These are phyloP conservation scores for Leishmania aethiopica DNA, from an alignment of 208 protist species.

Conservation along the genomic window DNA sequence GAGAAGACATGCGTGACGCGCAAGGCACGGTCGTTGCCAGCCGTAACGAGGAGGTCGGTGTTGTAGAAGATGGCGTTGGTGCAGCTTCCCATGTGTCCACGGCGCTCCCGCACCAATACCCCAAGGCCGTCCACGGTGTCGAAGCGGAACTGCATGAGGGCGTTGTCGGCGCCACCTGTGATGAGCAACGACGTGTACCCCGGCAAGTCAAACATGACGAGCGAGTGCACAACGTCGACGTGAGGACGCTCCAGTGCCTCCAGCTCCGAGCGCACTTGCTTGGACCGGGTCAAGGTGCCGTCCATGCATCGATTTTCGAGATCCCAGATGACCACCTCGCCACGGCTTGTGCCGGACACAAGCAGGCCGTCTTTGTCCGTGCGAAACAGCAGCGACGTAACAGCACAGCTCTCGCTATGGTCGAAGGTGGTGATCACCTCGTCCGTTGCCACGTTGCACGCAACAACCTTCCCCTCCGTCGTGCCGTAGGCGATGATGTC, in stretches of 20 bases:
- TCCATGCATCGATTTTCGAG: constrained; percentile 81
- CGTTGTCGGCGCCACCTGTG: constrained; percentile 89
- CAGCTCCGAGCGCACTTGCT: constrained; percentile 68
- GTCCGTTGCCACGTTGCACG: constrained; percentile 63
- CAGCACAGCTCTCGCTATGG: constrained; percentile 55
- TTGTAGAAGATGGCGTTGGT: constrained; percentile 87
- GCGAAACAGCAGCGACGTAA: constrained; percentile 86
- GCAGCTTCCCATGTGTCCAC: constrained; percentile 85
- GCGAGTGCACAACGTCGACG: constrained; percentile 70
- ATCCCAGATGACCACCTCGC: constrained; percentile 89
- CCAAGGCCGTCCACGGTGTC: constrained; percentile 88
- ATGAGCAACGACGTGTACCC: constrained; percentile 56
- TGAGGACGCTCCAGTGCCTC: constrained; percentile 80
- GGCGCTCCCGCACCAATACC: constrained; percentile 80
- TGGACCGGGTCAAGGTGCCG: constrained; percentile 77
- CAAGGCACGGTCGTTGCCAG: constrained; percentile 74
- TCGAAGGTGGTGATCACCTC: constrained; percentile 79
- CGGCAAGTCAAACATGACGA: constrained; percentile 60
- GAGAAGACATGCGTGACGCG: constrained; percentile 91
- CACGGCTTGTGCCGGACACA: constrained; percentile 70
- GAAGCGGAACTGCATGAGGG: constrained; percentile 89
- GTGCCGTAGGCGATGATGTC: constrained; percentile 89
- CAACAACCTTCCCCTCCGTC: constrained; percentile 62
- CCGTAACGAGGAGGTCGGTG: constrained; percentile 79
- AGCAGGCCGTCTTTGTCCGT: constrained; percentile 76